phyloP scores from a whole-genome alignment of 306 rosid species.

The Mimosa bimucronata region DNA sequence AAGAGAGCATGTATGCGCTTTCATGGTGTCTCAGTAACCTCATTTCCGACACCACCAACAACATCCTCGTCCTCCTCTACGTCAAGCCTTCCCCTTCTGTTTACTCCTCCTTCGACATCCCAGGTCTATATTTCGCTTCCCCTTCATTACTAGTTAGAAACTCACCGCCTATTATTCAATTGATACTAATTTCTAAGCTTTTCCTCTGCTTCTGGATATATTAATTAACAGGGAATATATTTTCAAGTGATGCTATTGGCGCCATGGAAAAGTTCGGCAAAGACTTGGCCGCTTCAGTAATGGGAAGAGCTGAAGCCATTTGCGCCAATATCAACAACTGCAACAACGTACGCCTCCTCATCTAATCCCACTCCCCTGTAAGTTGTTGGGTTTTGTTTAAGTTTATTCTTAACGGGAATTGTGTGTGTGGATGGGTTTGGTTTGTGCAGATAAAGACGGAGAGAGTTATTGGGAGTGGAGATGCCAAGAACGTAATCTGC shows the following conservation, averaged over 20 bases:
- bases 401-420: background rate
- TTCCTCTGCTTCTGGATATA: background rate
- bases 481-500: slow-evolving; percentile 76
- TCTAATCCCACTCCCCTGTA: background rate
- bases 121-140: slow-evolving; percentile 45
- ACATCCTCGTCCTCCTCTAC: slow-evolving; percentile 66
- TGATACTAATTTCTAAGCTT: background rate
- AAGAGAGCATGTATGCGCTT: slow-evolving; percentile 79
- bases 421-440: background rate
- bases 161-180: background rate
- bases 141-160: background rate
- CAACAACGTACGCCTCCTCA: slow-evolving; percentile 37
- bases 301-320: slow-evolving; percentile 66
- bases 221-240: slow-evolving; percentile 50
- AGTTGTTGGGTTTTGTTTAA: background rate
- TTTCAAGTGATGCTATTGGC: slow-evolving; percentile 50
- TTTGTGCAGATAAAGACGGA: slow-evolving; percentile 56
- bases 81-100: slow-evolving; percentile 71
- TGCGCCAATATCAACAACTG: slow-evolving; percentile 38
- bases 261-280: slow-evolving; percentile 54
- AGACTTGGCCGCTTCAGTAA: slow-evolving; percentile 59
- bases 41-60: slow-evolving; percentile 41
- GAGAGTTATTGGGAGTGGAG: slow-evolving; percentile 66
- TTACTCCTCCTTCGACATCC: slow-evolving; percentile 49
- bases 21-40: slow-evolving; percentile 72